Evolutionary conservation across 305 asterid species (phyloP), one percentile per base, ranked within the genome.

Genomic region (Fraxinus nigra): DNA sequence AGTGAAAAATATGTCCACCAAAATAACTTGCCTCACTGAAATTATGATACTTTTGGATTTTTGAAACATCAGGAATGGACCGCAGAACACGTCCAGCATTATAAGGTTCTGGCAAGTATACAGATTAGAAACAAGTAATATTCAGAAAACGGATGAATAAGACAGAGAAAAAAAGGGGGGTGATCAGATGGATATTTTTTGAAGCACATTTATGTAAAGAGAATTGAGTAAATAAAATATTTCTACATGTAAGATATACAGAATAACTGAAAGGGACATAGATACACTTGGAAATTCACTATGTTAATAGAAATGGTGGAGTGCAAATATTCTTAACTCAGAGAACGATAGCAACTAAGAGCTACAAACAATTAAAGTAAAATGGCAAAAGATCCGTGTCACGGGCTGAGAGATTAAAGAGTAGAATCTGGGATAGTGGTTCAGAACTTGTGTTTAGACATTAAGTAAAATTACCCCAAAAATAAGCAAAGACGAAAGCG

Each of bases 21-120:
- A 80, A 73, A 80, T 75, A 24, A 85, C 91, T 86, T 83, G 92
- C 98, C 81, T 83, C 84, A 84, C 79, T 84, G 61, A 87, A 82
- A 80, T 79, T 88, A 72, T 85, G 85, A 86, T 86, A 86, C 87
- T 87, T 92, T 84, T 35, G 87, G 82, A 63, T 79, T 61, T 83
- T 80, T 18, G 90, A 80, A 82, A 80, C 87, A 81, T 86, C 93
- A 7, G 87, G 88, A 43, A 94, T 84, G 85, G 87, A 83, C 63
- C 83, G 86, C 51, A 78, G 86, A 82, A 75, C 86, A 79, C 72
- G 87, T 83, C 80, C 90, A 81, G 85, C 67, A 38, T 80, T 84
- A 82, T 78, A 84, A 72, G 86, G 81, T 78, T 86, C 92, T 91
- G 89, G 84, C 32, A 80, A 30, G 65, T 65, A 82, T 82, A 81